A percentile compares a stretch with the other conserved stretches of the same genome.
Conservation (phyloP, 129 eudicot species). For the Tanacetum coccineum region DNA sequence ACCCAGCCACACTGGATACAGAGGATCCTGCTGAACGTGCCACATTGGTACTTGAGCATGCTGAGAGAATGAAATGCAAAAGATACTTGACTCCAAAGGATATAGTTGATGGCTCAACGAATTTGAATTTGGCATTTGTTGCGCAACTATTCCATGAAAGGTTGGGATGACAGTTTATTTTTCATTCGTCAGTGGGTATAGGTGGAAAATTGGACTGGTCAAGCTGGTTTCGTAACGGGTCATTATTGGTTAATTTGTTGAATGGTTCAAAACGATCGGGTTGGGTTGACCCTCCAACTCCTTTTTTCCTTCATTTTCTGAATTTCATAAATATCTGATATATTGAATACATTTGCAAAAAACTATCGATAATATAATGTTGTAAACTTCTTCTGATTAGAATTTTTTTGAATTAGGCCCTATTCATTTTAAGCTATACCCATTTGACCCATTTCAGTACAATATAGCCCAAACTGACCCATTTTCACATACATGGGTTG, state of each 20-base stretch:
- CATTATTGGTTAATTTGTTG: not conserved
- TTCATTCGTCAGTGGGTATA: slow-evolving; percentile 2
- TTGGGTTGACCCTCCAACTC: too few relatives aligned
- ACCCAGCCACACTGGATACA: slow-evolving; percentile 68
- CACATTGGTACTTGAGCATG: slow-evolving; percentile 85
- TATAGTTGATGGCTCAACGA: slow-evolving; percentile 80
- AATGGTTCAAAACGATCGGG: too few relatives aligned
- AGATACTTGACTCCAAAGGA: slow-evolving; percentile 74
- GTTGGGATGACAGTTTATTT: slow-evolving; percentile 28
- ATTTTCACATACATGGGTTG: not conserved
- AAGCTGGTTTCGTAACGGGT: not conserved
- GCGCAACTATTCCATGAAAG: slow-evolving; percentile 92
- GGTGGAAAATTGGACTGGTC: slow-evolving; percentile 6
- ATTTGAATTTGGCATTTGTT: slow-evolving; percentile 86
- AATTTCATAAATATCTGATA: too few relatives aligned
- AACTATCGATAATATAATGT: not conserved
- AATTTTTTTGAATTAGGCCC: not conserved
- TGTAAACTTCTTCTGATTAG: not conserved
- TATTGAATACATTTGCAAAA: not conserved
- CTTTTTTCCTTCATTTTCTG: too few relatives aligned
- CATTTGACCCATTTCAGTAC: slow-evolving; percentile 4
- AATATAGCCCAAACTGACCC: not conserved
- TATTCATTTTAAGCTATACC: not conserved
- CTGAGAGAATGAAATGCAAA: slow-evolving; percentile 92
- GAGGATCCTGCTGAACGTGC: slow-evolving; percentile 84